Evolutionary conservation across 257 asterid species (phyloP).

Genomic region (Haberlea rhodopensis): DNA sequence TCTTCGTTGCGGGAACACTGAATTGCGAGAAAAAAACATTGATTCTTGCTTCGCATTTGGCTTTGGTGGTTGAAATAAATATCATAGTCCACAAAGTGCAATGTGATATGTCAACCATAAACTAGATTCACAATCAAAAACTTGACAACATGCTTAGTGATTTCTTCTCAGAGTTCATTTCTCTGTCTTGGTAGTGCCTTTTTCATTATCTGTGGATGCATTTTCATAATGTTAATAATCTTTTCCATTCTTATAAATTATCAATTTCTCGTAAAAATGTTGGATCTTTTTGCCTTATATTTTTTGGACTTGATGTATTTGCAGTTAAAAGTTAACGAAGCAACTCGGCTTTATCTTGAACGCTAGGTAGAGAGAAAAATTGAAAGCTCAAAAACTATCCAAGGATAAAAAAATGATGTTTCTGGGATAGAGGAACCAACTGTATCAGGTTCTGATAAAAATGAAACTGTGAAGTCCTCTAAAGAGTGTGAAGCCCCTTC

Average conservation of each 20-base stretch:
- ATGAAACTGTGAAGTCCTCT: slow-evolving; percentile 40
- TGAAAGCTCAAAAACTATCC: slow-evolving; percentile 44
- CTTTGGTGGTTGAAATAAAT: background rate
- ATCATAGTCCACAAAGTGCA: slow-evolving; percentile 5
- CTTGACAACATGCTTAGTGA: background rate
- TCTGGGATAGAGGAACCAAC: slow-evolving; percentile 48
- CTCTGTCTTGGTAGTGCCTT: slow-evolving; percentile 3
- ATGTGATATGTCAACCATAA: slow-evolving; percentile 10
- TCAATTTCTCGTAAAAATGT: background rate
- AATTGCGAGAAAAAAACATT: background rate
- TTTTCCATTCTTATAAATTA: slow-evolving; percentile 1
- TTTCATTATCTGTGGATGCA: background rate
- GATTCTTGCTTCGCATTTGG: background rate
- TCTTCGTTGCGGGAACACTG: slow-evolving; percentile 12
- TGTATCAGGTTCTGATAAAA: slow-evolving; percentile 46
- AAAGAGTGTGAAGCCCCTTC: slow-evolving; percentile 45
- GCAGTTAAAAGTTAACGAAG: slow-evolving; percentile 81
- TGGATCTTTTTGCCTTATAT: slow-evolving; percentile 29
- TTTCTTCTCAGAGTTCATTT: background rate
- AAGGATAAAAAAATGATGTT: slow-evolving; percentile 49
- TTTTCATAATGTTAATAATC: background rate
- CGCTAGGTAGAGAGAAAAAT: slow-evolving; percentile 66
- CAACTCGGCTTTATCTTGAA: slow-evolving; percentile 71
- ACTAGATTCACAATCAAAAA: slow-evolving; percentile 13
- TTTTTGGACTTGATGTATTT: slow-evolving; percentile 29